Base-by-base conservation (phyloP, 164 flowering plant genomes). In the Magnolia officinalis region DNA sequence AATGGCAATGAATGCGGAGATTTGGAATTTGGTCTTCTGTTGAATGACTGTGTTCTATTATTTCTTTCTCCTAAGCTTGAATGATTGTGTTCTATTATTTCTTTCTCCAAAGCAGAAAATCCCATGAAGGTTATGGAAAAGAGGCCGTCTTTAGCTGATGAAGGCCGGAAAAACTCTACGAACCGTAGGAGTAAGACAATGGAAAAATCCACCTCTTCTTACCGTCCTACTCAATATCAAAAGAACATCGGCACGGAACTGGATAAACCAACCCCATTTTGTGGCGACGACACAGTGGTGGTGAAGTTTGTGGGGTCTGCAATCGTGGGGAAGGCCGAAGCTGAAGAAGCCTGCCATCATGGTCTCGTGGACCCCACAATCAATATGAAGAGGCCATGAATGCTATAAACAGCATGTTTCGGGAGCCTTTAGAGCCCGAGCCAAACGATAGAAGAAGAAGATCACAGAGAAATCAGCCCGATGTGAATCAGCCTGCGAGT, bases 281-380 rank as follows among this genome's bases (percentile, higher is more conserved):
- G 79, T 51, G 82, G 83, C 63, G 98, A 96, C 63, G 93, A 90
- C 75, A 86, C 94, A 67, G 85, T 88, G 72, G 90, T 91, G 73
- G 88, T 84, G 73, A 89, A 86, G 79, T 91, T 92, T 83, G 89
- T 90, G 67, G 94, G 85, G 75, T 88, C 86, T 66, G 92, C 95
- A n/a, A 84, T 90, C 69, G 89, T 87, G 76, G 95, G 95, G 63
- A 90, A 87, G 75, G 87, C 94, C 72, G 89, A 86, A 82, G 86
- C 93, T 52, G 98, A 94, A 85, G 89, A 91, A 87, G 91, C 94
- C 66, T 90, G 95, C 74, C 99, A 96, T 82, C 99, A 92, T 82
- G 99, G 99, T 64, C 82, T 96, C 67, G 94, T 96, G 70, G 99
- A 96, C 67, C 99, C 98, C 67, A 94, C 97, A 11, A 86, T 96